phyloP scores from a whole-genome alignment of 2,329 filamentous ascomycete genomes.

The Stachybotrys chlorohalonatus region DNA sequence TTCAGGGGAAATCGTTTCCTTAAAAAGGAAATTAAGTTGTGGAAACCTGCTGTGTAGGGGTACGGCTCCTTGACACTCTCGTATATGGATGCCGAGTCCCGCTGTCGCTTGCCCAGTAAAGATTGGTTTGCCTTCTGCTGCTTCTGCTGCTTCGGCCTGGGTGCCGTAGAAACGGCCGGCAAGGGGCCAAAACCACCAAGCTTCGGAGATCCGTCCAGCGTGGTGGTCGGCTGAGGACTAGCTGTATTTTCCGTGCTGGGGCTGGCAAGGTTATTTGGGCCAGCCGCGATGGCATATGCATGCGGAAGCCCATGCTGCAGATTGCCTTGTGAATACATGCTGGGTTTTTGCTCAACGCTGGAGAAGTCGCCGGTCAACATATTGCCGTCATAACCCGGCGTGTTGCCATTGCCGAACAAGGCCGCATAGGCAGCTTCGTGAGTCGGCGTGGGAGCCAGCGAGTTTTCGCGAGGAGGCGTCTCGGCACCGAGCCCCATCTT shows the following conservation, averaged over 20 bases:
- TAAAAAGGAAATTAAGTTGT: constrained; percentile 74
- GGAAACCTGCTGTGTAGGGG: constrained; percentile 82
- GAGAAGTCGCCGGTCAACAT: constrained; percentile 43
- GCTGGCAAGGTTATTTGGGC: constrained; percentile 53
- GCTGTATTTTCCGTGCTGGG: constrained; percentile 55
- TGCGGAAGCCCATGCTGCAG: constrained; percentile 55
- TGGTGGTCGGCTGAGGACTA: constrained; percentile 47
- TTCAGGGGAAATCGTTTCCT: constrained; percentile 68
- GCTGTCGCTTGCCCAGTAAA: constrained; percentile 47
- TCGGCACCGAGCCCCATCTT: constrained; percentile 81
- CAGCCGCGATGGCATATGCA: constrained; percentile 55
- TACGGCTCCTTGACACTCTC: constrained; percentile 85
- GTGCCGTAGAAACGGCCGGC: constrained; percentile 11
- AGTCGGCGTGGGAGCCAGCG: constrained; percentile 29
- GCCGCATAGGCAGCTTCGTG: constrained; percentile 29
- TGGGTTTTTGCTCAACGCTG: constrained; percentile 39
- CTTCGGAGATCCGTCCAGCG: constrained; percentile 46
- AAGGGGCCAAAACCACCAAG: constrained; percentile 17
- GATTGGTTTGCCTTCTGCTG: constrained; percentile 35
- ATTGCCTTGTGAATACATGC: constrained; percentile 46
- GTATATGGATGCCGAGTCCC: constrained; percentile 80
- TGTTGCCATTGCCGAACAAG: constrained; percentile 43
- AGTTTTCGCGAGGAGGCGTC: constrained; percentile 60
- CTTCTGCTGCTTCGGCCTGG: constrained; percentile 34
- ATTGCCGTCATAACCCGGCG: constrained; percentile 38